Conservation (phyloP, 1,284 basidiomycete species). For the Rhodotorula sp. region DNA sequence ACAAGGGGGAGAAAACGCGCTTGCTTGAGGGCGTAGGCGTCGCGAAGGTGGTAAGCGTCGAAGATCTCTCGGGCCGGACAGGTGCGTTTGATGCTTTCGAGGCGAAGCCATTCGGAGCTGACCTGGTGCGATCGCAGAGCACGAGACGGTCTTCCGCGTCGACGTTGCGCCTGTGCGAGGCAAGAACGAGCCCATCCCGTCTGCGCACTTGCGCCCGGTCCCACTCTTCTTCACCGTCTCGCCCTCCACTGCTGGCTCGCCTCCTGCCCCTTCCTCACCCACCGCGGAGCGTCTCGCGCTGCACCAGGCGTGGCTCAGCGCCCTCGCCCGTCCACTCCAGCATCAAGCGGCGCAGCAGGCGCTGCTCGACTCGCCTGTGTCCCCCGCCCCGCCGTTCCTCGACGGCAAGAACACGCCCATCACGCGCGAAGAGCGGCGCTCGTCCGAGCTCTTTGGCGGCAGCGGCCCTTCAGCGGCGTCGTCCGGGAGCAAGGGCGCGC, state of each 20-base stretch:
- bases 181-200: constrained; percentile 51
- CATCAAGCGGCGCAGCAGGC: background rate
- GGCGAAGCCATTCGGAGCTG: background rate
- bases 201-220: constrained; percentile 50
- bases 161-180: constrained; percentile 60
- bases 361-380: background rate
- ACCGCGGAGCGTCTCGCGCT: constrained; percentile 50
- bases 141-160: constrained; percentile 54
- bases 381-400: constrained; percentile 11
- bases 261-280: background rate
- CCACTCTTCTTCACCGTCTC: constrained; percentile 51
- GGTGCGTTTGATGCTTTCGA: constrained; percentile 41
- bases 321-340: background rate
- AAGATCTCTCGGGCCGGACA: constrained; percentile 49
- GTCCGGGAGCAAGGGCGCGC: constrained; percentile 17
- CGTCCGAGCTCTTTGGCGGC: background rate
- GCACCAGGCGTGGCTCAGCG: background rate
- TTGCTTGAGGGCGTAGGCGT: constrained; percentile 61
- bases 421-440: constrained; percentile 45
- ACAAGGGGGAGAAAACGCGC: constrained; percentile 49
- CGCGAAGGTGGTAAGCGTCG: constrained; percentile 59
- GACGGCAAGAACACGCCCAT: constrained; percentile 49
- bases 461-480: background rate
- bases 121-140: constrained; percentile 39
- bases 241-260: background rate